These are phyloP conservation scores for Rubia tinctorum DNA, from an alignment of 305 asterid species.

Conservation along the genomic window DNA sequence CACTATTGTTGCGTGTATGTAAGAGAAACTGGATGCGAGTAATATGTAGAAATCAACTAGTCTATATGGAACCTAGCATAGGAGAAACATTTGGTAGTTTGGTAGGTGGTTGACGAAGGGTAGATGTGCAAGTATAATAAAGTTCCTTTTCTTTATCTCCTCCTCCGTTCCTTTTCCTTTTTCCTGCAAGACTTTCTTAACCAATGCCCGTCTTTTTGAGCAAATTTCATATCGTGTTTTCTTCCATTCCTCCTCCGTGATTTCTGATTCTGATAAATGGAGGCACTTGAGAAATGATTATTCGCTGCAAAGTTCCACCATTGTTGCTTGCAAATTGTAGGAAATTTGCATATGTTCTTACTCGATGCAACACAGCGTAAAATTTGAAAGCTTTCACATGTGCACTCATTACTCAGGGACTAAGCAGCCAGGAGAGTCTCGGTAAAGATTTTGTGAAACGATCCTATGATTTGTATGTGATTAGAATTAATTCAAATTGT, in stretches of 20 bases:
- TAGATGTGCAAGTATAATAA: too few species aligned
- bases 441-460: constrained; percentile 28
- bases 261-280: too few species aligned
- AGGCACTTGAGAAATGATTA: not conserved
- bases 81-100: too few species aligned
- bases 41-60: not conserved
- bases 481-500: too few species aligned
- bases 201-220: too few species aligned
- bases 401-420: constrained; percentile 35
- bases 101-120: too few species aligned
- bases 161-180: too few species aligned
- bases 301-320: not conserved
- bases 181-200: too few species aligned
- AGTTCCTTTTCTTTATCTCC: too few species aligned
- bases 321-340: constrained; percentile 10
- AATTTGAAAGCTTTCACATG: constrained; percentile 44
- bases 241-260: too few species aligned
- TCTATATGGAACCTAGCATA: too few species aligned
- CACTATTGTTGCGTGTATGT: not conserved
- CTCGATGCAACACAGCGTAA: constrained; percentile 35
- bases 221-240: too few species aligned
- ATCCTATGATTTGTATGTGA: constrained; percentile 37
- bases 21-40: not conserved
- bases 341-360: constrained; percentile 27
- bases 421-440: constrained; percentile 23